Base-by-base conservation (phyloP, 768 basidiomycete species). In the Pleurotus eryngii region DNA sequence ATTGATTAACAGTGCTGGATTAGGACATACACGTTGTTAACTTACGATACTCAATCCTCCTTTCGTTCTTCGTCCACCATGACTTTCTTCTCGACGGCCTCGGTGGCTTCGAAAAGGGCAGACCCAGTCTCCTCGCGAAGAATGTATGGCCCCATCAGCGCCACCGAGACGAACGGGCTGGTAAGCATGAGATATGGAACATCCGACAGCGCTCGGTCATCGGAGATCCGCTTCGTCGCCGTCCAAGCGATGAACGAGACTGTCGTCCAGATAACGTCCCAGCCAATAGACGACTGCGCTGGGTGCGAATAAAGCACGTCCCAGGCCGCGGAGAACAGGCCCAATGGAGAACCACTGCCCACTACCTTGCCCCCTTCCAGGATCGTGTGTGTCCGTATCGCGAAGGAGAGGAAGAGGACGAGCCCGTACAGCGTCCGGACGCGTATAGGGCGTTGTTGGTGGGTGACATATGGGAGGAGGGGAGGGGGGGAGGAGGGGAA, bases 241-340 rank as follows among this genome's bases (percentile, higher is more conserved):
- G 61, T 59, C 80, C 79, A 82, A 0, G 68, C 59, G 7, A 73
- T 40, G 42, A 79, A 76, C 0, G 78, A 79, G 1, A 70, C 35
- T 17, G 66, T 76, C 12, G 82, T 80, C 82, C 84, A 86, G 5
- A 87, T 63, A 8, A 85, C 77, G 53, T 88, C 86, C 78, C 82
- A 83, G 4, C 84, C 81, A 37, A 88, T 85, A 9, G 81, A 84
- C 1, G 81, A 74, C 65, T 85, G 84, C 4, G 85, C 86, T 1
- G 85, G 84, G 64, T 86, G 81, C 1, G 73, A 69, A 53, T 79
- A 66, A 8, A 84, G 72, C 20, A 69, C 70, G 0, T 59, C 60
- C 75, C 74, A 77, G 15, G 70, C 70, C 11, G 60, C 65, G 2
- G 27, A 18, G 14, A 71, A 61, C 47, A 76, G 65, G 40, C 64